Percentiles rank a stretch among this genome's conserved stretches.
These are phyloP conservation scores for Murraya koenigii DNA, from an alignment of 345 rosid species.

Conservation along the genomic window DNA sequence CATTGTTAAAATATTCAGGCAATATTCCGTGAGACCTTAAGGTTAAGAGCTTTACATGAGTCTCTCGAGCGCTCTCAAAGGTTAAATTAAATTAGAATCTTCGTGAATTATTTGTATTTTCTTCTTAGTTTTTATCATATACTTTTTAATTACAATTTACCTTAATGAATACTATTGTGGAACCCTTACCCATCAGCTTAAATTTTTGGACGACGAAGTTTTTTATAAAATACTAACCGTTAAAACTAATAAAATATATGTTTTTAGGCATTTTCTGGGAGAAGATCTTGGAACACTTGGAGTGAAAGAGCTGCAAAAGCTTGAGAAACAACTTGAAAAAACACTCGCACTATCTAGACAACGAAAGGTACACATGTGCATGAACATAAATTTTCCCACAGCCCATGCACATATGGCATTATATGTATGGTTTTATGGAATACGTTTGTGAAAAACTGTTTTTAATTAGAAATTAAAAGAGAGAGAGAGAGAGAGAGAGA, in stretches of 20 bases:
- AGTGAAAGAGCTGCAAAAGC: conserved; percentile 37
- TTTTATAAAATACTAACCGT: no score
- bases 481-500: no score
- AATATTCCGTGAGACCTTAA: conserved; percentile 23
- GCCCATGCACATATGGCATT: background rate
- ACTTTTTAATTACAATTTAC: no score
- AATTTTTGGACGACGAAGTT: no score
- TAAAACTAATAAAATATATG: background rate
- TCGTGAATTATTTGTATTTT: no score
- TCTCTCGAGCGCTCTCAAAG: conserved; percentile 32
- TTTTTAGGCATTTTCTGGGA: conserved; percentile 34
- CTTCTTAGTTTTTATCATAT: no score
- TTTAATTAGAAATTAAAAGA: no score
- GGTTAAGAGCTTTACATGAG: conserved; percentile 36
- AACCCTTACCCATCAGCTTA: no score
- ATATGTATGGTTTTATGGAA: background rate
- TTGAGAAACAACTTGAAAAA: conserved; percentile 40
- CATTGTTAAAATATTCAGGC: conserved; percentile 19
- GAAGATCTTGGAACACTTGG: conserved; percentile 36
- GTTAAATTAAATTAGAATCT: background rate
- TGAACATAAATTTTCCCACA: no score
- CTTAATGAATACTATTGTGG: no score
- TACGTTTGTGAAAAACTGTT: no score
- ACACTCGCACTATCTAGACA: conserved; percentile 35
- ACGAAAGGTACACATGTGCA: conserved; percentile 27